Evolutionary conservation across 2,329 filamentous ascomycete species (phyloP).

Genomic region (Lachnellula subtilissima): DNA sequence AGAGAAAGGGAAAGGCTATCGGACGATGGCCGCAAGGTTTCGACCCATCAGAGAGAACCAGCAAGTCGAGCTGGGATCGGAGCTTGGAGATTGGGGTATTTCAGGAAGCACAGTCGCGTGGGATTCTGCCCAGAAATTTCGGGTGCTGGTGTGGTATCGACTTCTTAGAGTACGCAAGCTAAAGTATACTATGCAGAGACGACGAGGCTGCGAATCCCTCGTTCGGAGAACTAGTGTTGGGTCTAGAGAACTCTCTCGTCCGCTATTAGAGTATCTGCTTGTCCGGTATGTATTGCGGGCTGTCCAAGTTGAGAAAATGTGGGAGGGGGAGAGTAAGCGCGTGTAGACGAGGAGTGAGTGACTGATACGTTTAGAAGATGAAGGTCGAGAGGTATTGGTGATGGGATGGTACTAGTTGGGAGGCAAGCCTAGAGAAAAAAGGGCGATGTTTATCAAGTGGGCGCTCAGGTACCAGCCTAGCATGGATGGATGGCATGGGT

Average conservation of each 20-base stretch:
- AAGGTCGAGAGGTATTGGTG: neutral
- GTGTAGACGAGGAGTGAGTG: neutral
- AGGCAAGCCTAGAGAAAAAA: neutral
- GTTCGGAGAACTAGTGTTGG: neutral
- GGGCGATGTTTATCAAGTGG: too few relatives aligned
- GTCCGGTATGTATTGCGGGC: neutral
- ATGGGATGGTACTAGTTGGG: neutral
- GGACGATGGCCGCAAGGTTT: slow-evolving; percentile 20
- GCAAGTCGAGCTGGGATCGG: neutral
- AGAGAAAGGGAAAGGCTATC: slow-evolving; percentile 31
- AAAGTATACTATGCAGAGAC: neutral
- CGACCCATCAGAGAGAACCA: slow-evolving; percentile 28
- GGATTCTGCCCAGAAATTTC: too few relatives aligned
- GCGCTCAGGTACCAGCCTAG: too few relatives aligned
- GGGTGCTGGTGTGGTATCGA: neutral
- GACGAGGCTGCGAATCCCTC: neutral
- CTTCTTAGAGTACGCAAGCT: neutral
- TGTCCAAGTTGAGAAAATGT: neutral
- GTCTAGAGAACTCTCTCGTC: neutral
- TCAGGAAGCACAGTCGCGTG: neutral
- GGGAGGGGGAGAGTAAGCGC: neutral
- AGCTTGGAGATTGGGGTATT: neutral
- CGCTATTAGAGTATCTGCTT: neutral
- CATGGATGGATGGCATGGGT: too few relatives aligned
- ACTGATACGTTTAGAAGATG: neutral